phyloP scores from a whole-genome alignment of 768 basidiomycete species.

The Amanita phalloides region DNA sequence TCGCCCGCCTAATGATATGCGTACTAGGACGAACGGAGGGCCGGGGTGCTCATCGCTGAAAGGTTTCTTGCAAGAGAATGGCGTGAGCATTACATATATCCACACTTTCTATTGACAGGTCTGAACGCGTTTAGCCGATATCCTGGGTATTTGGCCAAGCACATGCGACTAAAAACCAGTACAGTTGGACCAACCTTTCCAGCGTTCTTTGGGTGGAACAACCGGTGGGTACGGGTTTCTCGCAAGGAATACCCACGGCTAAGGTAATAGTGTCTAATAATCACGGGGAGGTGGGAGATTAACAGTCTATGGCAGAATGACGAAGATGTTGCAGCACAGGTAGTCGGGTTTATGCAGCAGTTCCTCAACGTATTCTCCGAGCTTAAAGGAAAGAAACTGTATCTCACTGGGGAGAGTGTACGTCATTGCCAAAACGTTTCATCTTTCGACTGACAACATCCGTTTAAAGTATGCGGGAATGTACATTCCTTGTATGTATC shows the following conservation, averaged over 20 bases:
- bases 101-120: background rate
- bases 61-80: conserved; percentile 65
- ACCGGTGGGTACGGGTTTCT: background rate
- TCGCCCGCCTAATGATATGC: no score
- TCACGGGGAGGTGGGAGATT: background rate
- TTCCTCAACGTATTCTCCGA: conserved; percentile 30
- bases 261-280: background rate
- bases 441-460: background rate
- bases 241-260: background rate
- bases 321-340: conserved; percentile 33
- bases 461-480: background rate
- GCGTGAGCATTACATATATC: conserved; percentile 32
- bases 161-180: background rate
- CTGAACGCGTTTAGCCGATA: background rate
- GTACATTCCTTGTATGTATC: background rate
- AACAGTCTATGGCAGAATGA: conserved; percentile 24
- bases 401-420: conserved; percentile 12
- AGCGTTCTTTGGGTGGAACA: conserved; percentile 11
- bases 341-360: conserved; percentile 61
- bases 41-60: conserved; percentile 46
- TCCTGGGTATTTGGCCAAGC: conserved; percentile 12
- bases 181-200: background rate
- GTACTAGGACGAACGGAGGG: conserved; percentile 3
- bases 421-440: background rate
- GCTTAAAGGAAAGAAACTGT: conserved; percentile 38